These are phyloP conservation scores for Debaryomyces tyrocola DNA, from an alignment of 805 yeast genomes.

Conservation along the genomic window DNA sequence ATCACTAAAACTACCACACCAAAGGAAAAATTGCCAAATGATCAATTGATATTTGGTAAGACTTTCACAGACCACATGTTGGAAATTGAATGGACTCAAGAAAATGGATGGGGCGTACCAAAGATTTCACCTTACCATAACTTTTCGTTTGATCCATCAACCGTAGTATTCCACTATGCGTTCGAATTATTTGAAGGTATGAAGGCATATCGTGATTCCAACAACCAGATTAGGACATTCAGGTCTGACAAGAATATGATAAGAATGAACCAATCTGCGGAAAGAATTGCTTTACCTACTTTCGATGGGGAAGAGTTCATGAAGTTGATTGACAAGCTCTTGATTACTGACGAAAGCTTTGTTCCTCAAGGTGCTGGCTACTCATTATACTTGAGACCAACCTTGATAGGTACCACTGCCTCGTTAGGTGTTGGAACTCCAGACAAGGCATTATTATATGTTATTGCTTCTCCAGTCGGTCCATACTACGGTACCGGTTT, in stretches of 20 bases:
- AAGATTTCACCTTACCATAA: conserved; percentile 82
- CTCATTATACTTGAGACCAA: conserved; percentile 91
- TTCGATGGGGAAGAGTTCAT: conserved; percentile 78
- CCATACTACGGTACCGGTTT: conserved; percentile 90
- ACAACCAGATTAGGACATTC: conserved; percentile 75
- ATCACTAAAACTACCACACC: conserved; percentile 40
- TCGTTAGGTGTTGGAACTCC: conserved; percentile 88
- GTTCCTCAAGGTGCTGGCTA: conserved; percentile 87
- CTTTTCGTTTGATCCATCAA: conserved; percentile 77
- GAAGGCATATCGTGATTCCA: conserved; percentile 75
- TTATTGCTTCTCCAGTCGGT: conserved; percentile 94
- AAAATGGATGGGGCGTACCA: conserved; percentile 86
- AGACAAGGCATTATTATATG: conserved; percentile 74
- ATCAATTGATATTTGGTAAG: conserved; percentile 43
- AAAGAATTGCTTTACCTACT: conserved; percentile 83
- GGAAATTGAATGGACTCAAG: conserved; percentile 76
- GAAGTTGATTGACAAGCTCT: conserved; percentile 73
- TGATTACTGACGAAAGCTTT: conserved; percentile 70
- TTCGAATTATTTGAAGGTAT: conserved; percentile 95
- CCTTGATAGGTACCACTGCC: conserved; percentile 89
- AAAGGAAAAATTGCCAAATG: conserved; percentile 35
- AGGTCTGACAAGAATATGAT: conserved; percentile 91
- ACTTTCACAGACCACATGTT: conserved; percentile 87
- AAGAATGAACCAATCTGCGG: conserved; percentile 87
- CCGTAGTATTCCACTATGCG: conserved; percentile 91